A percentile compares a stretch with the other conserved stretches of the same genome.
Conservation (phyloP, 148 eudicot genomes). For the Chenopodium album region DNA sequence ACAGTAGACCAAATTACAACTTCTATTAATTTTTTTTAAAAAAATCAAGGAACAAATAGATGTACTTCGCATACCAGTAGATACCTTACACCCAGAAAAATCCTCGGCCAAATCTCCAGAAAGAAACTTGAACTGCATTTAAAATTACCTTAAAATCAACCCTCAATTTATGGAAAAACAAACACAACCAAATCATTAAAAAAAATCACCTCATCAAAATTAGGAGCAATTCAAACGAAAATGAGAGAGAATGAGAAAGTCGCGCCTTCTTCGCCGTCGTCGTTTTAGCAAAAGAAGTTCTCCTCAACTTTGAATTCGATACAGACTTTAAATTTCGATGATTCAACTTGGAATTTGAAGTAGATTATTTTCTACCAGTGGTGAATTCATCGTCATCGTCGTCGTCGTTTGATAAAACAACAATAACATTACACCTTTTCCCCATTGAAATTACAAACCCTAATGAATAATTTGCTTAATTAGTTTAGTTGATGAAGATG, state of each 20-base stretch:
- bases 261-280: conserved; percentile 26
- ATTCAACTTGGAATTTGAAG: conserved; percentile 15
- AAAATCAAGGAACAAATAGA: background rate
- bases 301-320: conserved; percentile 15
- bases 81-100: conserved; percentile 67
- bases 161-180: background rate
- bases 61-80: conserved; percentile 68
- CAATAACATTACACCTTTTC: conserved; percentile 10
- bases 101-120: conserved; percentile 70
- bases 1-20: background rate
- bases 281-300: background rate
- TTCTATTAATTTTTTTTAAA: background rate
- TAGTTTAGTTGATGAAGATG: background rate
- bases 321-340: background rate
- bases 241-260: conserved; percentile 20
- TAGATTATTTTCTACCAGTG: background rate
- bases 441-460: conserved; percentile 12
- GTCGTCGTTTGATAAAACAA: conserved; percentile 24
- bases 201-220: conserved; percentile 29
- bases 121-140: conserved; percentile 55
- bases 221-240: conserved; percentile 17
- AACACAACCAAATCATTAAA: background rate
- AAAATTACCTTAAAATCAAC: background rate
- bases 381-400: background rate
- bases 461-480: background rate